Evolutionary conservation across 192 early-diverging fungal species (phyloP).

Genomic region (Anaeromyces robustus): DNA sequence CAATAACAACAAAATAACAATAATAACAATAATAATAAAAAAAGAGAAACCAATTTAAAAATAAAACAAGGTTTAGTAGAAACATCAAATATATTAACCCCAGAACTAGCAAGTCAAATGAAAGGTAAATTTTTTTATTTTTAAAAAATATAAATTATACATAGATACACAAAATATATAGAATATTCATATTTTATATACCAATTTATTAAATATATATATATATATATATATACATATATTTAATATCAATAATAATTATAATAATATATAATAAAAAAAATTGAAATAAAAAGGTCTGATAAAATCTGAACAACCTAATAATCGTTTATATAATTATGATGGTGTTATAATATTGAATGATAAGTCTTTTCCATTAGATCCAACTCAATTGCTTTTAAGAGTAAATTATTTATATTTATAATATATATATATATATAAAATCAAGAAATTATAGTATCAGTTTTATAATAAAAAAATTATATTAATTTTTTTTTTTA

Average conservation of each 20-base stretch:
- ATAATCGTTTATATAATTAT: constrained; percentile 92
- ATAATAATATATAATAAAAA: too few relatives aligned
- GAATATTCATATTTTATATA: too few relatives aligned
- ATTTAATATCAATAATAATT: too few relatives aligned
- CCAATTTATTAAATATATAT: too few relatives aligned
- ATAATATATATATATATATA: too few relatives aligned
- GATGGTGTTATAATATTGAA: constrained; percentile 54
- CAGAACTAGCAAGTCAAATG: constrained; percentile 39
- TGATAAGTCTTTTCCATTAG: constrained; percentile 56
- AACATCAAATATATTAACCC: constrained; percentile 56
- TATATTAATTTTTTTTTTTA: background rate
- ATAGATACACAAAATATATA: too few relatives aligned
- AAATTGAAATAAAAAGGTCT: constrained; percentile 40
- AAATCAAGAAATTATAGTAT: too few relatives aligned
- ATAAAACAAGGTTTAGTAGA: constrained; percentile 88
- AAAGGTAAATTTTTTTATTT: constrained; percentile 10
- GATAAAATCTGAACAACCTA: constrained; percentile 87
- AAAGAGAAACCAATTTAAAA: constrained; percentile 90
- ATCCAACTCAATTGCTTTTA: constrained; percentile 81
- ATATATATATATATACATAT: too few relatives aligned
- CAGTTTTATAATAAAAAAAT: too few relatives aligned
- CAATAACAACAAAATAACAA: too few relatives aligned
- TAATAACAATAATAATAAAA: background rate
- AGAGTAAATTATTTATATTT: constrained; percentile 17
- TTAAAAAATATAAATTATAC: too few relatives aligned